These are phyloP conservation scores for Leptomonas seymouri DNA, from an alignment of 208 protist species.

Conservation along the genomic window DNA sequence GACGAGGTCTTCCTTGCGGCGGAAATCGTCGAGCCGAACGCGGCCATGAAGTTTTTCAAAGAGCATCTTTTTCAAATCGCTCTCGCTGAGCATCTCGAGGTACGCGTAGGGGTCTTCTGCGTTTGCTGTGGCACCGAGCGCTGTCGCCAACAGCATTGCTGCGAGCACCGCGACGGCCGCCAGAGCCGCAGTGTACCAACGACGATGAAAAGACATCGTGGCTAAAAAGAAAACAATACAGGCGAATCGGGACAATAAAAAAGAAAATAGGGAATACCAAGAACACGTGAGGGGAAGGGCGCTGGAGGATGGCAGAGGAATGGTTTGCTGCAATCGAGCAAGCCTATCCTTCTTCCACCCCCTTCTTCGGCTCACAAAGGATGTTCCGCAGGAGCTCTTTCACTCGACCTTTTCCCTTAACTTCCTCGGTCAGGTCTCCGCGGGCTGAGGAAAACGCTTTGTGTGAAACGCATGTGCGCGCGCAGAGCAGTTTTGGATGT, in stretches of 20 bases:
- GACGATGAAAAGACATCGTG: neutral
- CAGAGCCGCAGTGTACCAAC: neutral
- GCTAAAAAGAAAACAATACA: conserved; percentile 1
- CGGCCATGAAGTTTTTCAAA: conserved; percentile 44
- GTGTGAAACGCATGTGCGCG: too few species aligned
- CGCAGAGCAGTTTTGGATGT: too few species aligned
- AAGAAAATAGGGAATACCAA: neutral
- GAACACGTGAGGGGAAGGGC: neutral
- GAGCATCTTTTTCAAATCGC: conserved; percentile 59
- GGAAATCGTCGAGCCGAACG: conserved; percentile 19
- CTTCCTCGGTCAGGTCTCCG: neutral
- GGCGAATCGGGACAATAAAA: neutral
- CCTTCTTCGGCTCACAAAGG: neutral
- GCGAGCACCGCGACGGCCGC: neutral
- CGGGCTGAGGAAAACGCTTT: neutral
- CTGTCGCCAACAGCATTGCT: neutral
- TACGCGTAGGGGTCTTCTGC: conserved; percentile 42
- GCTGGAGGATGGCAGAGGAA: neutral
- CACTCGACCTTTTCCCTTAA: too few species aligned
- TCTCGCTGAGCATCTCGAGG: conserved; percentile 50
- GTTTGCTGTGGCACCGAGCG: neutral
- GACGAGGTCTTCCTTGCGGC: conserved; percentile 44
- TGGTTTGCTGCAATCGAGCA: too few species aligned
- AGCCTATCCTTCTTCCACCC: neutral
- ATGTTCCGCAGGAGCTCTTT: too few species aligned